These are phyloP conservation scores for Ophiocordyceps australis DNA, from an alignment of 2,329 filamentous ascomycete species.

Conservation along the genomic window DNA sequence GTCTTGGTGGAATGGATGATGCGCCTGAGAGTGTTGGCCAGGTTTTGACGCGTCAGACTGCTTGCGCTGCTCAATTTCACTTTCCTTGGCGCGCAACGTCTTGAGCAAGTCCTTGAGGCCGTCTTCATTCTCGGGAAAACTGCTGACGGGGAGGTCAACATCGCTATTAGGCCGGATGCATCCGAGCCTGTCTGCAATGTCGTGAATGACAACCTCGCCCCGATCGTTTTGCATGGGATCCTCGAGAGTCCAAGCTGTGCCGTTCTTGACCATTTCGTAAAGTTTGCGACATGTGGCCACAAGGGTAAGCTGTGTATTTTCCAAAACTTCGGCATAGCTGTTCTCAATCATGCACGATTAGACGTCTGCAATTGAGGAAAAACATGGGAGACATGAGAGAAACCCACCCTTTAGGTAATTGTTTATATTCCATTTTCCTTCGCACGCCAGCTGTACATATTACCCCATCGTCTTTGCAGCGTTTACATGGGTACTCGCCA, in stretches of 20 bases:
- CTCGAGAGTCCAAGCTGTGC: slow-evolving; percentile 41
- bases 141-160: slow-evolving; percentile 36
- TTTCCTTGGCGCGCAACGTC: too few relatives aligned
- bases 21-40: neutral
- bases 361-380: too few relatives aligned
- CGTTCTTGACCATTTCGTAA: slow-evolving; percentile 42
- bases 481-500: slow-evolving; percentile 46
- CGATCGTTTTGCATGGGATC: slow-evolving; percentile 45
- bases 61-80: slow-evolving; percentile 30
- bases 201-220: slow-evolving; percentile 44
- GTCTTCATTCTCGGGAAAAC: slow-evolving; percentile 42
- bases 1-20: neutral
- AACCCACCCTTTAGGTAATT: slow-evolving; percentile 40
- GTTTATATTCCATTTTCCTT: slow-evolving; percentile 53
- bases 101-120: slow-evolving; percentile 37
- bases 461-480: slow-evolving; percentile 46
- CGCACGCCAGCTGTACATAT: slow-evolving; percentile 44
- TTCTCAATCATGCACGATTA: too few relatives aligned
- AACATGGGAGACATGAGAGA: too few relatives aligned
- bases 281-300: slow-evolving; percentile 48
- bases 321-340: slow-evolving; percentile 45
- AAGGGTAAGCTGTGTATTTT: slow-evolving; percentile 46
- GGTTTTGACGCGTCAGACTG: too few relatives aligned
- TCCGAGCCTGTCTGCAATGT: slow-evolving; percentile 44
- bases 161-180: slow-evolving; percentile 46